Percentiles rank a stretch among this genome's conserved stretches.
phyloP scores from a whole-genome alignment of 2,329 filamentous ascomycete species.

The Achaetomium macrosporum region DNA sequence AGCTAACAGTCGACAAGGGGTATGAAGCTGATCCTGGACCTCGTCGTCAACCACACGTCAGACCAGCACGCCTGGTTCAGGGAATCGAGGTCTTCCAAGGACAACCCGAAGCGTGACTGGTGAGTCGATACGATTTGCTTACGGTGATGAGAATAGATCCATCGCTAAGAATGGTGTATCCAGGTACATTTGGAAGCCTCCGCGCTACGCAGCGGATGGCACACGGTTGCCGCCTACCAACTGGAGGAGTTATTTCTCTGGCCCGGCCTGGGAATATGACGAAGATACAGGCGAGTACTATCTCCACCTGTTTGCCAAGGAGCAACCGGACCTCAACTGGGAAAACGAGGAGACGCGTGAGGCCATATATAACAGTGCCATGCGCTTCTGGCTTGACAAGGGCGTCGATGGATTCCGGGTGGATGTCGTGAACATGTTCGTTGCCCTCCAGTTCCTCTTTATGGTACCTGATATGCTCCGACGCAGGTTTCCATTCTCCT shows the following conservation, averaged over 20 bases:
- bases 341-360: slow-evolving; percentile 61
- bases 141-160: neutral
- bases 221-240: slow-evolving; percentile 67
- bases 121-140: too few species aligned
- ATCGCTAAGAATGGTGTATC: too few species aligned
- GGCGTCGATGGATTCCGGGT: slow-evolving; percentile 66
- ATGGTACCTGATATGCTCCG: too few species aligned
- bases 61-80: slow-evolving; percentile 67
- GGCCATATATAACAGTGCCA: slow-evolving; percentile 64
- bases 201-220: slow-evolving; percentile 47
- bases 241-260: slow-evolving; percentile 59
- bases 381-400: slow-evolving; percentile 70
- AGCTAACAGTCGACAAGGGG: slow-evolving; percentile 35
- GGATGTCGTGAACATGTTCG: slow-evolving; percentile 64
- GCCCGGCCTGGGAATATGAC: slow-evolving; percentile 65
- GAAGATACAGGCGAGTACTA: slow-evolving; percentile 70
- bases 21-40: slow-evolving; percentile 67
- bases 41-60: slow-evolving; percentile 74
- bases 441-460: neutral
- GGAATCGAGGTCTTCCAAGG: slow-evolving; percentile 55
- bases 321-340: slow-evolving; percentile 86
- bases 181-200: slow-evolving; percentile 32
- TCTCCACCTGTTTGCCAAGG: slow-evolving; percentile 66
- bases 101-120: slow-evolving; percentile 63
- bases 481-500: too few species aligned